Evolutionary conservation across 495 filamentous ascomycete species (phyloP), one percentile per base, ranked within the genome.

Genomic region (Antarctomyces pellizariae): DNA sequence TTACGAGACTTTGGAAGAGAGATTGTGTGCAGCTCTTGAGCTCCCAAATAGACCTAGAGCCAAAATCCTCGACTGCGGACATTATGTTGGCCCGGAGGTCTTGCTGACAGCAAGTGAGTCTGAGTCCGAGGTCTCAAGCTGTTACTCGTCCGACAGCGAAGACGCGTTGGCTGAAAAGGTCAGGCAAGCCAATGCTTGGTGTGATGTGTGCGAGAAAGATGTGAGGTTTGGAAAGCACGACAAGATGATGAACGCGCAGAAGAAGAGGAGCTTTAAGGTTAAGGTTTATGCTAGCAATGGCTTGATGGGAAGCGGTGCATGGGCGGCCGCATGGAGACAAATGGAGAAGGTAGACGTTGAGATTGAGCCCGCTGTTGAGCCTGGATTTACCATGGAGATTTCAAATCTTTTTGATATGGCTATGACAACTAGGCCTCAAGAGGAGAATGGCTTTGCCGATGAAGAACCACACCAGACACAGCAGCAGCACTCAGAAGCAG

Each of bases 281-380:
- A 75, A 75, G 38, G 69, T 95, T 7, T 97, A 79, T 34, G 86
- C 86, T 1, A 75, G 77, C 2, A 97, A 95, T 46, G 86, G 86
- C 0, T 52, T 95, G 28, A 84, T 97, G 77, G 62, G 68, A 22
- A 68, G 79, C 7, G 80, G 78, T 2, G 83, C 86, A 0, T 97
- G 86, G 86, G 68, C 68, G 15, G 78, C 80, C 9, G 82, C 75
- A 17, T 97, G 86, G 86, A 71, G 62, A 29, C 83, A 93, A 44
- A 97, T 97, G 86, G 86, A 97, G 48, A 63, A 83, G 16, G 77
- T 95, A 5, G 86, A 97, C 48, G 75, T 89, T 0, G 86, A 97
- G 43, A 65, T 97, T 34, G 68, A 72, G 30, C 69, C 79, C 7
- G 45, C 56, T 16, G 51, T 65, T 9, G 56, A 59, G 11, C 22